phyloP scores from a whole-genome alignment of 148 eudicot genomes.

The Nyssa sinensis region DNA sequence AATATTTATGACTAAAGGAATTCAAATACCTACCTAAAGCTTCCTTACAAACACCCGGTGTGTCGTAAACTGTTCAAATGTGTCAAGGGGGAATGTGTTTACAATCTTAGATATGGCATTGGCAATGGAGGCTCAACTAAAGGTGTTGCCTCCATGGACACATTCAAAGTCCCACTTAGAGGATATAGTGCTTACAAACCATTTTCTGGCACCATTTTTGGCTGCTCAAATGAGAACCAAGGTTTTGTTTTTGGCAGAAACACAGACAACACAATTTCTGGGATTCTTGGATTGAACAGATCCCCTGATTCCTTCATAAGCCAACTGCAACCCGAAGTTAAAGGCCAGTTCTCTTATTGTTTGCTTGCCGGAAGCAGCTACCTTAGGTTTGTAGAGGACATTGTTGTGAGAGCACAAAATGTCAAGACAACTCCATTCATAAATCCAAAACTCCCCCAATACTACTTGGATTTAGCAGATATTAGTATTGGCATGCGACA shows the following conservation, averaged over 20 bases:
- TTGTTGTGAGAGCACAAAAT: not conserved
- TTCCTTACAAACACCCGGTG: not conserved
- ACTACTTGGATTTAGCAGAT: not conserved
- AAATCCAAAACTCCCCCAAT: not conserved
- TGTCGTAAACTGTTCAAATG: not conserved
- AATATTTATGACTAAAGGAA: not conserved
- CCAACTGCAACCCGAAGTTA: not conserved
- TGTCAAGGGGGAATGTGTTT: not conserved
- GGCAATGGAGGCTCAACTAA: not conserved
- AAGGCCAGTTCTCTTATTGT: not conserved
- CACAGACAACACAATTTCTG: not conserved
- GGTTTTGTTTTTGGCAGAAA: not conserved
- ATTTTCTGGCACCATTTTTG: not conserved
- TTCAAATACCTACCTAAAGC: not conserved
- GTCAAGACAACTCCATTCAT: not conserved
- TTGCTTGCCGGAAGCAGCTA: not conserved
- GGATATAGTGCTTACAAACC: not conserved
- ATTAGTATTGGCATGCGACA: not conserved
- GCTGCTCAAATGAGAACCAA: not conserved
- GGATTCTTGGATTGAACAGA: not conserved
- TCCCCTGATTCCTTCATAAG: not conserved
- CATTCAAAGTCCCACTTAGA: not conserved
- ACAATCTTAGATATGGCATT: not conserved
- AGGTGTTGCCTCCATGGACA: not conserved
- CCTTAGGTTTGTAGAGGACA: not conserved